Percentiles rank a stretch among this genome's conserved stretches.
phyloP scores from a whole-genome alignment of 2,329 filamentous ascomycete genomes.

The Ceratocystis cacaofunesta region DNA sequence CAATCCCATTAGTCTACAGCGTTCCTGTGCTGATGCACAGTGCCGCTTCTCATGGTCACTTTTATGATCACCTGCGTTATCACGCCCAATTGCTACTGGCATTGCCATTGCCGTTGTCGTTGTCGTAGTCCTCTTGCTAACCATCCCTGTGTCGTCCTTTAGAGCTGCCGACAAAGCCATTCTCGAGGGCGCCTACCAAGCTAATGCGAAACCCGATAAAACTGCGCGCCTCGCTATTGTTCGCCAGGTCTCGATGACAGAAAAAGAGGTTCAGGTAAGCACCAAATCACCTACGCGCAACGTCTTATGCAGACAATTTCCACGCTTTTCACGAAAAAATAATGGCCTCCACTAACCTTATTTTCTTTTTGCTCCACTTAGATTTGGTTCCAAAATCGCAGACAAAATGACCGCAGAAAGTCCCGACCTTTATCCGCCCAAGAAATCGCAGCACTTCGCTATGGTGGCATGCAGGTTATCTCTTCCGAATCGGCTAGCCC shows the following conservation, averaged over 20 bases:
- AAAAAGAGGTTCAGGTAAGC: conserved; percentile 90
- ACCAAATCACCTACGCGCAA: conserved; percentile 14
- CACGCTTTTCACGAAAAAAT: background rate
- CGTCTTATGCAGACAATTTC: background rate
- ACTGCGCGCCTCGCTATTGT: conserved; percentile 72
- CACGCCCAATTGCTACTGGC: background rate
- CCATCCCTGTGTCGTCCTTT: conserved; percentile 10
- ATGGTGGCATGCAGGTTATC: conserved; percentile 38
- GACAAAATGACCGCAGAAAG: conserved; percentile 84
- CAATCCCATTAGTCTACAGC: background rate
- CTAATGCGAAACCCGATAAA: conserved; percentile 85
- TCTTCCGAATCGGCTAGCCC: conserved; percentile 28
- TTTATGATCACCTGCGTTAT: too few relatives aligned
- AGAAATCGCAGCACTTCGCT: conserved; percentile 51
- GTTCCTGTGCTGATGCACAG: too few relatives aligned
- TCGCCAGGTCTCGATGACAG: conserved; percentile 69
- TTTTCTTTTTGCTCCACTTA: conserved; percentile 26
- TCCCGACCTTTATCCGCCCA: conserved; percentile 67
- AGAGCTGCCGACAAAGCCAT: conserved; percentile 81
- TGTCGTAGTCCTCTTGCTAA: conserved; percentile 15
- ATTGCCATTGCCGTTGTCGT: background rate
- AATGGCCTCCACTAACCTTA: background rate
- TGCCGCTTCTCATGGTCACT: too few relatives aligned
- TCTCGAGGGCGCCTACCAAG: conserved; percentile 70
- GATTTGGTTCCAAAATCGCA: conserved; percentile 97